Base-by-base conservation (phyloP, 2,329 filamentous ascomycete genomes). In the Fusarium sarcochroum region DNA sequence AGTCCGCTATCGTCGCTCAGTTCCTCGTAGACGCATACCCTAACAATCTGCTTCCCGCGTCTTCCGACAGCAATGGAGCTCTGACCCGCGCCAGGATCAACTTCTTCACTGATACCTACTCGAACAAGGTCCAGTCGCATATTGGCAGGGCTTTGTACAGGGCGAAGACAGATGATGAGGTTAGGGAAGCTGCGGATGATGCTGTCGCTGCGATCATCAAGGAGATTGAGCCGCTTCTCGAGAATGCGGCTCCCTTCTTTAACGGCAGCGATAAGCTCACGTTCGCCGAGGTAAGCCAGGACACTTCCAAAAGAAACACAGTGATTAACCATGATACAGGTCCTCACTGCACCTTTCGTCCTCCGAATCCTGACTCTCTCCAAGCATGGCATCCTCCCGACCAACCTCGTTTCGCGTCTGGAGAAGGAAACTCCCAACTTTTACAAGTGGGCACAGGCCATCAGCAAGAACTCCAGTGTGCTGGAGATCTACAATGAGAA, bases 41-140 rank as follows among this genome's bases (percentile, higher is more conserved):
- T 3, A 90, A 88, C 4, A 86, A 90, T 69, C 84, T 95, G 5
- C 74, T 91, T 0, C 90, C 91, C 0, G 80, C 84, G 0, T 83
- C 86, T 2, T 80, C 80, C 49, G 82, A 82, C 14, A 77, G 82
- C 14, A 84, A 83, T 0, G 86, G 84, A 1, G 87, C 92, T 1
- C 80, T 94, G 18, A 56, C 54, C 35, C 86, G 93, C 34, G 92
- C 92, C 1, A 85, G 87, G 55, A 86, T 93, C 71, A 84, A 82
- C 62, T 92, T 93, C 79, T 94, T 96, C 75, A 86, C 88, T 44
- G 91, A 94, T 71, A 85, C 91, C 0, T 94, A 86, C 69, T 84
- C 79, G 15, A 65, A 1, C 74, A 93, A 93, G 76, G 83, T 90
- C 51, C 82, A 85, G 9, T 71, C 80, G 1, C 75, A 80, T 40